A percentile compares a stretch with the other conserved stretches of the same genome.
phyloP scores from a whole-genome alignment of 2,329 filamentous ascomycete genomes.

The Colletotrichum theobromicola region DNA sequence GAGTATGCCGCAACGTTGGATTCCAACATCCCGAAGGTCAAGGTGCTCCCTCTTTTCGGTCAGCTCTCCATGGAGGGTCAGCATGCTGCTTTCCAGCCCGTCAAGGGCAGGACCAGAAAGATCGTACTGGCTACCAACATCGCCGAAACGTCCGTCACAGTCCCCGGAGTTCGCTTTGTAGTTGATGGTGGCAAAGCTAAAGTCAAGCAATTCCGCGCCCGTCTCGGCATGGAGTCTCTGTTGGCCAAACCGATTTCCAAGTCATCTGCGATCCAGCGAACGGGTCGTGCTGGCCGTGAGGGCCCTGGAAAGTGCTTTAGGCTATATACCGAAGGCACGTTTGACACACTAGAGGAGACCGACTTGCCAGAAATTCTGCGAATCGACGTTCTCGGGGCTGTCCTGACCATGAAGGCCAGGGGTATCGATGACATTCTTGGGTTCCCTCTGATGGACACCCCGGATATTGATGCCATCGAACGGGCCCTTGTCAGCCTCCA shows the following conservation, averaged over 20 bases:
- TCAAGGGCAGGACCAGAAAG: slow-evolving; percentile 79
- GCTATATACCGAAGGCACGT: slow-evolving; percentile 84
- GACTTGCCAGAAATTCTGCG: slow-evolving; percentile 90
- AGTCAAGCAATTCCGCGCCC: slow-evolving; percentile 86
- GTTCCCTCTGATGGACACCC: slow-evolving; percentile 87
- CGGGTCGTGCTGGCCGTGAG: slow-evolving; percentile 92
- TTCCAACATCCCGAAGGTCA: slow-evolving; percentile 74
- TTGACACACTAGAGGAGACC: slow-evolving; percentile 70
- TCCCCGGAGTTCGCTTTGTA: slow-evolving; percentile 89
- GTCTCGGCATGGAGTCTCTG: slow-evolving; percentile 87
- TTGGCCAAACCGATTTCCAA: slow-evolving; percentile 90
- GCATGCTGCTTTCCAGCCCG: slow-evolving; percentile 81
- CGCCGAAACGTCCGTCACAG: slow-evolving; percentile 97
- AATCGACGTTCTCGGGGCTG: slow-evolving; percentile 84
- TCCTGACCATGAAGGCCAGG: slow-evolving; percentile 92
- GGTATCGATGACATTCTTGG: slow-evolving; percentile 81
- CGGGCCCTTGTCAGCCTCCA: slow-evolving; percentile 83
- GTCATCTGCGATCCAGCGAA: slow-evolving; percentile 89
- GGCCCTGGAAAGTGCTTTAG: slow-evolving; percentile 88
- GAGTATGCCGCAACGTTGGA: slow-evolving; percentile 77
- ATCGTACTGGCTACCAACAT: slow-evolving; percentile 95
- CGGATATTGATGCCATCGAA: slow-evolving; percentile 77
- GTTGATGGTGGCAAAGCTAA: slow-evolving; percentile 95
- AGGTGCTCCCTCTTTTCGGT: slow-evolving; percentile 84
- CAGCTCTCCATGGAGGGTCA: slow-evolving; percentile 88